Base-by-base conservation (phyloP, 1,284 basidiomycete genomes). In the Ganoderma lucidum region DNA sequence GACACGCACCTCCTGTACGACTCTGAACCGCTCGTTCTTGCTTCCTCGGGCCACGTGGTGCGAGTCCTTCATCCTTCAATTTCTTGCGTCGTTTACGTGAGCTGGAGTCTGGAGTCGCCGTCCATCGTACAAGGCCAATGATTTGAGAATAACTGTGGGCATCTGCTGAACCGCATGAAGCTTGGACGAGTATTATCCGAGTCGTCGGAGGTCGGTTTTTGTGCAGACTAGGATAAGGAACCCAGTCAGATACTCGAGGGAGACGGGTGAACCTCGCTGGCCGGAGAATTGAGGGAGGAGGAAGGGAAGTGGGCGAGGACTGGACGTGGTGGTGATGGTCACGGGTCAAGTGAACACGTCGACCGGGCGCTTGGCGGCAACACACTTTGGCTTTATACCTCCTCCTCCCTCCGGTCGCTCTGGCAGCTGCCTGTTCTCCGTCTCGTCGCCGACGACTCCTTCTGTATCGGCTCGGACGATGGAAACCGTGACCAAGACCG, bases 401-500 rank as follows among this genome's bases (percentile, higher is more conserved):
- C 69, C 53, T 67, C 65, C 60, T 56, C 63, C 62, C 61, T 64
- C 17, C 35, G 66, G 64, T 69, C 68, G 72, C 65, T 70, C 70
- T 73, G 72, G 72, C 70, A 71, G 66, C 70, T 66, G 62, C 68
- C 62, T 66, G 19, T 59, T 56, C 61, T 62, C 44, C 65, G 63
- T 63, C 55, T 58, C 64, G 67, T 67, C 68, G 28, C 35, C 69
- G 67, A 55, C 72, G 65, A 63, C 61, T 35, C 32, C 58, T 17
- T 42, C 51, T n/a, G 23, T 17, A 35, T 51, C 59, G 41, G 32
- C 63, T 19, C 45, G n/a, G 58, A 63, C 45, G 65, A 75, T 77
- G 75, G 71, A 73, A 55, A 74, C 71, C 48, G 68, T 70, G 66
- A 72, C 70, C 28, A 67, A 70, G 44, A 71, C 71, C 53, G 60